These are phyloP conservation scores for Tetrapisispora taiwanensis DNA, from an alignment of 805 yeast genomes.

Conservation along the genomic window DNA sequence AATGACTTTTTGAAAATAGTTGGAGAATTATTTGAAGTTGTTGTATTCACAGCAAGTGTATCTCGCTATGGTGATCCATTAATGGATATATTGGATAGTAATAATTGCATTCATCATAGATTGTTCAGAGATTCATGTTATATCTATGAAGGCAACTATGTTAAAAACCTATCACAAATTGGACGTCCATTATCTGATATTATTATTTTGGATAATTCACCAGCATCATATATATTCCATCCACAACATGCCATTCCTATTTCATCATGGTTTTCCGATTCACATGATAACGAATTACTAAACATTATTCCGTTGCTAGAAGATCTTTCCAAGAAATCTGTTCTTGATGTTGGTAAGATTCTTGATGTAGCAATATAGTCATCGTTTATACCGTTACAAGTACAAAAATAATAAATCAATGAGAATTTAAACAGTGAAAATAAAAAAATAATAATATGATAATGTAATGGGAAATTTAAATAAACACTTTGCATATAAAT, in stretches of 20 bases:
- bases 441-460: no score
- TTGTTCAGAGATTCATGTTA: slow-evolving; percentile 88
- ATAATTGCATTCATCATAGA: slow-evolving; percentile 71
- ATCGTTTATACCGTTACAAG: no score
- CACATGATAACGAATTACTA: slow-evolving; percentile 87
- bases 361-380: slow-evolving; percentile 50
- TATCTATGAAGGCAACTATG: slow-evolving; percentile 85
- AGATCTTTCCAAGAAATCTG: slow-evolving; percentile 61
- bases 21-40: slow-evolving; percentile 82
- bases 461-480: no score
- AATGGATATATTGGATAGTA: slow-evolving; percentile 71
- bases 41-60: slow-evolving; percentile 92
- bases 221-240: slow-evolving; percentile 90
- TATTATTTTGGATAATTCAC: slow-evolving; percentile 90
- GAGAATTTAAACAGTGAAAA: not conserved
- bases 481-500: not conserved
- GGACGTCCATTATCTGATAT: slow-evolving; percentile 80
- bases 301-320: slow-evolving; percentile 84
- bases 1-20: slow-evolving; percentile 78
- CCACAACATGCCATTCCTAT: slow-evolving; percentile 96
- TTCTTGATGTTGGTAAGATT: slow-evolving; percentile 74
- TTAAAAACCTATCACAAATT: slow-evolving; percentile 82
- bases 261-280: slow-evolving; percentile 94
- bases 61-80: slow-evolving; percentile 92
- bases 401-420: not conserved